These are phyloP conservation scores for Lactarius sanguifluus DNA, from an alignment of 768 basidiomycete genomes.

Conservation along the genomic window DNA sequence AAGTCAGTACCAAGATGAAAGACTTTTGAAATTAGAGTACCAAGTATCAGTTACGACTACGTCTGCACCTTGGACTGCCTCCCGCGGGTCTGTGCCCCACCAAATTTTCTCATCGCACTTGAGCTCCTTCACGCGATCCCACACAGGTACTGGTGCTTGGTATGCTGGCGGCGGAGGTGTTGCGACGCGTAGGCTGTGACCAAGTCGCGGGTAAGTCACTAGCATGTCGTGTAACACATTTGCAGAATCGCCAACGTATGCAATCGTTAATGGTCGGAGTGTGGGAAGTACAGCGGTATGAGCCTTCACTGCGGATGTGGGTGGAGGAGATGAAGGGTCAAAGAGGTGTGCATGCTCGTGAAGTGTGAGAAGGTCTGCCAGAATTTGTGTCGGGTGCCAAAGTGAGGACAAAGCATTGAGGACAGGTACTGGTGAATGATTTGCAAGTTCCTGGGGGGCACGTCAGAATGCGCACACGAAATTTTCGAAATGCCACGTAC, in stretches of 20 bases:
- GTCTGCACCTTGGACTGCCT: constrained; percentile 87
- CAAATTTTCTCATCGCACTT: constrained; percentile 69
- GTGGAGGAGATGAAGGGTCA: constrained; percentile 31
- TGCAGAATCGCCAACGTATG: constrained; percentile 92
- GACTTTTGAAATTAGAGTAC: constrained; percentile 42
- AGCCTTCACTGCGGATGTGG: constrained; percentile 10
- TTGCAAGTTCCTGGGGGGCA: constrained; percentile 65
- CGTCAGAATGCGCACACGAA: constrained; percentile 6
- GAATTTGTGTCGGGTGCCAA: constrained; percentile 95
- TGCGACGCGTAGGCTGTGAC: constrained; percentile 83
- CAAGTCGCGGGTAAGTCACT: constrained; percentile 79
- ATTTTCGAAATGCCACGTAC: constrained; percentile 44
- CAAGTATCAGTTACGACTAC: constrained; percentile 98
- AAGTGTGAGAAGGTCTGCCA: constrained; percentile 91
- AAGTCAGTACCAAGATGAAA: constrained; percentile 5
- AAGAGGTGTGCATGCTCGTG: constrained; percentile 71
- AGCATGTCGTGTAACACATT: constrained; percentile 98
- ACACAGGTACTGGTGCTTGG: constrained; percentile 69
- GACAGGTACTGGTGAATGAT: constrained; percentile 63
- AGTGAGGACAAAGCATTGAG: constrained; percentile 93
- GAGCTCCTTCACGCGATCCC: constrained; percentile 76
- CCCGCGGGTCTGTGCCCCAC: constrained; percentile 77
- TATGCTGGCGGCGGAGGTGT: constrained; percentile 64
- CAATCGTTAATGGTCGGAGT: constrained; percentile 80
- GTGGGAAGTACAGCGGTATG: constrained; percentile 40